These are phyloP conservation scores for Camellia sinensis DNA, from an alignment of 148 eudicot species.

Conservation along the genomic window DNA sequence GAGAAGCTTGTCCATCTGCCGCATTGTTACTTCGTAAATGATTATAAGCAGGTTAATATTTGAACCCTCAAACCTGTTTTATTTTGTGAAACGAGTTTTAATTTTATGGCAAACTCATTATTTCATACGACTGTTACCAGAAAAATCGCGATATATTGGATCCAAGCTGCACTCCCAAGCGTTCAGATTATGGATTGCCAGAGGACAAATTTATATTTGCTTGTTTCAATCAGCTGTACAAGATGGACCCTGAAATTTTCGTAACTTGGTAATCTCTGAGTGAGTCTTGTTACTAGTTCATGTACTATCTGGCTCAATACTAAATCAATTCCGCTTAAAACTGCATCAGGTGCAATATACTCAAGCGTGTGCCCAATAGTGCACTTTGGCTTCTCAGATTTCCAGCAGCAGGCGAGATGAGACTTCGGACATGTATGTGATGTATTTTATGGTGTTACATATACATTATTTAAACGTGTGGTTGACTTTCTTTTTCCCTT, in stretches of 20 bases:
- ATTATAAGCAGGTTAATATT: constrained; percentile 77
- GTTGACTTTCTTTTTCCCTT: not conserved
- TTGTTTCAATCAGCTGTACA: constrained; percentile 91
- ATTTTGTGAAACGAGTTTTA: not conserved
- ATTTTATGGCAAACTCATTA: not conserved
- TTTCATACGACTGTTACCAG: constrained; percentile 31
- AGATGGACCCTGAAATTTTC: constrained; percentile 86
- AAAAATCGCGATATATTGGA: constrained; percentile 87
- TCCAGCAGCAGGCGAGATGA: constrained; percentile 95
- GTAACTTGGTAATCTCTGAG: constrained; percentile 55
- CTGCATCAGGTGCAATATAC: constrained; percentile 83
- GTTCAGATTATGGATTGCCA: constrained; percentile 89
- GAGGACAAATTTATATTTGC: constrained; percentile 90
- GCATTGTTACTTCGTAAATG: constrained; percentile 17
- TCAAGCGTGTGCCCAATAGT: constrained; percentile 87
- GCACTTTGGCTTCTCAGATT: constrained; percentile 96
- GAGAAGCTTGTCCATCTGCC: constrained; percentile 95
- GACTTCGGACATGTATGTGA: constrained; percentile 81
- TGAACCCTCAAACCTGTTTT: not conserved
- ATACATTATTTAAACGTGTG: not conserved
- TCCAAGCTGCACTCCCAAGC: constrained; percentile 53
- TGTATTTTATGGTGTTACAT: not conserved
- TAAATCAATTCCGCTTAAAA: not conserved
- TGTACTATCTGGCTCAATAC: not conserved
- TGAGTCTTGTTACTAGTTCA: not conserved